Evolutionary conservation across 2,329 filamentous ascomycete genomes (phyloP), one percentile per base, ranked within the genome.

Genomic region (Colletotrichum salicis): DNA sequence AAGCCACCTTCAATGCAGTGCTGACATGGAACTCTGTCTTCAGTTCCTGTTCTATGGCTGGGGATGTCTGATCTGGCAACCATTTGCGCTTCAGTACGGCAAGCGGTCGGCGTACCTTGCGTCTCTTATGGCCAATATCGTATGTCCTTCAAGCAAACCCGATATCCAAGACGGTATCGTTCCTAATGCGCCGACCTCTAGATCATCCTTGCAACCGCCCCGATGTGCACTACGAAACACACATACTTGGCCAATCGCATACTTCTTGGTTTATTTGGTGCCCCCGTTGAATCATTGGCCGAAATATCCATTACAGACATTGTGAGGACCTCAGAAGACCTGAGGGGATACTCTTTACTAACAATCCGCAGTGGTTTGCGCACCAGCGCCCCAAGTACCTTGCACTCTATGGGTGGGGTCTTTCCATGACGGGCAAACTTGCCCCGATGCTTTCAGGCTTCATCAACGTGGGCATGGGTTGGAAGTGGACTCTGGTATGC

Each of bases 41-140:
- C 6, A 70, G 67, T 84, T 84, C 37, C 76, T 87, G 2, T 78
- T 86, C n/a, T 74, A 84, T 1, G 85, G 85, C 2, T 86, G 82
- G 81, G 80, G 82, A 0, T 77, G 84, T 29, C 74, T 87, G 7
- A 82, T 86, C 67, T 86, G 84, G 84, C 84, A 86, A 72, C 84
- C 85, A 0, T 80, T 86, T 19, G 83, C 85, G 0, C 76, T 85
- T 13, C 81, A 83, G 56, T 86, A 85, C 65, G 85, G 85, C 63
- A 85, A 84, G 73, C 77, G 84, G 8, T 71, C 79, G 4, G 78
- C 80, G 0, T 85, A 85, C 64, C 73, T 85, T 5, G 55, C 82
- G 27, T 84, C 83, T 0, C 76, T 84, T 11, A 64, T 79, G 0
- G 80, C 79, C 15, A 76, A 75, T 4, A 76, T 80, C 35, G 79